Evolutionary conservation across 2,329 filamentous ascomycete genomes (phyloP).

Genomic region (Venturia asperata): DNA sequence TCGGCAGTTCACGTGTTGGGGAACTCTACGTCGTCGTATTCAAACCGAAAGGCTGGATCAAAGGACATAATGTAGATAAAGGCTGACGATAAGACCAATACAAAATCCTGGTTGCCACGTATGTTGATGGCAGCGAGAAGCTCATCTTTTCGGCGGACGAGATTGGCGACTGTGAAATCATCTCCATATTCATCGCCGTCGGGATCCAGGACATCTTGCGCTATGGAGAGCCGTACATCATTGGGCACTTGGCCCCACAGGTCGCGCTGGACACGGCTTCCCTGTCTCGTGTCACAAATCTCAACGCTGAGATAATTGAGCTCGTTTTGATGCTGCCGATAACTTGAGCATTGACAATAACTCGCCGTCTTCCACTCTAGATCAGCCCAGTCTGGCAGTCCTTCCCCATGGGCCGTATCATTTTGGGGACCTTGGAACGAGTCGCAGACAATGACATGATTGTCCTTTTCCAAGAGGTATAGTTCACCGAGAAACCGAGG

Average conservation of each 20-base stretch:
- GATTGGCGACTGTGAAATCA: neutral
- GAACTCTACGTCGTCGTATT: neutral
- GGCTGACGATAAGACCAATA: neutral
- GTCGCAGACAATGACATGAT: neutral
- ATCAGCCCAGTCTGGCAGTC: neutral
- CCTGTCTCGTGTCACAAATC: slow-evolving; percentile 1
- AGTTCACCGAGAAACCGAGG: slow-evolving; percentile 3
- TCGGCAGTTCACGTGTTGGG: neutral
- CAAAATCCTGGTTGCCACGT: slow-evolving; percentile 8
- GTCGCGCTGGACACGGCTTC: neutral
- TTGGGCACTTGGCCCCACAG: neutral
- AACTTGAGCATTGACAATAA: slow-evolving; percentile 10
- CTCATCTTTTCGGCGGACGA: slow-evolving; percentile 2
- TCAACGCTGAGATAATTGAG: neutral
- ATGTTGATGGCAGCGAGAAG: slow-evolving; percentile 7
- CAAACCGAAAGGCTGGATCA: slow-evolving; percentile 6
- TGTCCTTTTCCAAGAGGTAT: slow-evolving; percentile 3
- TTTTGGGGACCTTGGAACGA: slow-evolving; percentile 7
- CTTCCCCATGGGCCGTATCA: slow-evolving; percentile 4
- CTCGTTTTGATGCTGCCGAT: slow-evolving; percentile 1
- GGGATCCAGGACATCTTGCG: slow-evolving; percentile 8
- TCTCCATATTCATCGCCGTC: slow-evolving; percentile 7
- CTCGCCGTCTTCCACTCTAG: slow-evolving; percentile 11
- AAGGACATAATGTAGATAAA: slow-evolving; percentile 11
- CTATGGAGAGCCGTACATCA: slow-evolving; percentile 3